phyloP scores from a whole-genome alignment of 192 early-diverging fungal species.

The Dimargaris cristalligena region DNA sequence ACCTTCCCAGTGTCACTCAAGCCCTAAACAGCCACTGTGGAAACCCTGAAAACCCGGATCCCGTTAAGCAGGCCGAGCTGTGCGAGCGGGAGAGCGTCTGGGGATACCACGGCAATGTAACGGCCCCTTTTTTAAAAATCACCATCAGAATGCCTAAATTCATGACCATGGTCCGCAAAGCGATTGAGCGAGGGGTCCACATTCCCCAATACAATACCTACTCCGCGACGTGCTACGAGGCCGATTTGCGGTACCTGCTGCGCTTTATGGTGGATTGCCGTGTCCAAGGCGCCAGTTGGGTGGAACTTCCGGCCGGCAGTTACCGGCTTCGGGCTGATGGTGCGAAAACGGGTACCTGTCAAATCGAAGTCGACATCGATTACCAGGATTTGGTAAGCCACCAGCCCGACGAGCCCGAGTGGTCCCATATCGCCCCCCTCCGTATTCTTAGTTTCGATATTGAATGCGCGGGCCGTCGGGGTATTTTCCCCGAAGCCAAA shows the following conservation, averaged over 20 bases:
- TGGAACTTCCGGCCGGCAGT: slow-evolving; percentile 64
- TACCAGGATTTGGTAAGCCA: slow-evolving; percentile 67
- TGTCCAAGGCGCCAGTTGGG: slow-evolving; percentile 78
- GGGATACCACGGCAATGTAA: slow-evolving; percentile 71
- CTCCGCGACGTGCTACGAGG: slow-evolving; percentile 56
- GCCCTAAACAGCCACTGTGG: slow-evolving; percentile 25
- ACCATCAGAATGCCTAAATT: slow-evolving; percentile 35
- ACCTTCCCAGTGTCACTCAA: slow-evolving; percentile 28
- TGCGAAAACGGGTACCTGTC: slow-evolving; percentile 19
- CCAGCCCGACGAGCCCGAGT: slow-evolving; percentile 64
- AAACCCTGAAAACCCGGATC: slow-evolving; percentile 12
- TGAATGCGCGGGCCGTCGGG: slow-evolving; percentile 91
- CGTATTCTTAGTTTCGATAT: slow-evolving; percentile 96
- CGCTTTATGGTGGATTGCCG: slow-evolving; percentile 92
- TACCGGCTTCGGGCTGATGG: slow-evolving; percentile 23
- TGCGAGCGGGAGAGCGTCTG: slow-evolving; percentile 65
- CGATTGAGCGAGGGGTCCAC: slow-evolving; percentile 34
- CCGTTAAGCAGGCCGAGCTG: slow-evolving; percentile 35
- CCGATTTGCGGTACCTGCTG: slow-evolving; percentile 70
- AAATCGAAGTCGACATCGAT: slow-evolving; percentile 68
- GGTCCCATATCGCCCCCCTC: slow-evolving; percentile 84
- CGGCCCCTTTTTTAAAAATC: slow-evolving; percentile 66
- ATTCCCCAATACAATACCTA: slow-evolving; percentile 36
- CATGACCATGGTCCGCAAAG: slow-evolving; percentile 15
- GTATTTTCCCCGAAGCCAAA: slow-evolving; percentile 84